phyloP scores from a whole-genome alignment of 345 rosid genomes.

The Chamaenerion angustifolium region DNA sequence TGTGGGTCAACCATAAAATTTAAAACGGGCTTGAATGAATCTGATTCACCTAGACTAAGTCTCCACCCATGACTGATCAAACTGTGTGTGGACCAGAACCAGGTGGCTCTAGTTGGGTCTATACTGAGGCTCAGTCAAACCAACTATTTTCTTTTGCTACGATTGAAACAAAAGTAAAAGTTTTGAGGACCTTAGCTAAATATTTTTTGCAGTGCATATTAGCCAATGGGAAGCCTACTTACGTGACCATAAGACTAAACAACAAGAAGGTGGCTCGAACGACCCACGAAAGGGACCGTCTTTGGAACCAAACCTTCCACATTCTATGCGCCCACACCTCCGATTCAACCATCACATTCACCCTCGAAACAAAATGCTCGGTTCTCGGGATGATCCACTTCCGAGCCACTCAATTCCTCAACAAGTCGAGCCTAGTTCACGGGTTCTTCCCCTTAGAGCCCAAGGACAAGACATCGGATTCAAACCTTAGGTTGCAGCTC shows the following conservation, averaged over 20 bases:
- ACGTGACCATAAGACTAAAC: constrained; percentile 60
- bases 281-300: constrained; percentile 40
- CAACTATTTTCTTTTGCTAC: no score
- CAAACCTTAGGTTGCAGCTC: constrained; percentile 43
- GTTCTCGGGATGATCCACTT: constrained; percentile 42
- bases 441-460: constrained; percentile 47
- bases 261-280: constrained; percentile 56
- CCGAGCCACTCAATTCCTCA: constrained; percentile 35
- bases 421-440: constrained; percentile 32
- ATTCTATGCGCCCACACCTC: constrained; percentile 63
- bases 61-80: not conserved
- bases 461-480: constrained; percentile 34
- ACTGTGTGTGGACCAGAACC: no score
- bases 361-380: constrained; percentile 54
- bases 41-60: no score
- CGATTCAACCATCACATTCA: constrained; percentile 48
- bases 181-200: no score
- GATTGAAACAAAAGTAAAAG: no score
- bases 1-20: no score
- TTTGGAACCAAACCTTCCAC: constrained; percentile 87
- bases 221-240: constrained; percentile 37
- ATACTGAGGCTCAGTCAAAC: no score
- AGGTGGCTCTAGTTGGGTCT: no score
- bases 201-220: constrained; percentile 47
- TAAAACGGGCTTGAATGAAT: no score